phyloP scores from a whole-genome alignment of 164 flowering plant species.

The Tetracentron sinense region DNA sequence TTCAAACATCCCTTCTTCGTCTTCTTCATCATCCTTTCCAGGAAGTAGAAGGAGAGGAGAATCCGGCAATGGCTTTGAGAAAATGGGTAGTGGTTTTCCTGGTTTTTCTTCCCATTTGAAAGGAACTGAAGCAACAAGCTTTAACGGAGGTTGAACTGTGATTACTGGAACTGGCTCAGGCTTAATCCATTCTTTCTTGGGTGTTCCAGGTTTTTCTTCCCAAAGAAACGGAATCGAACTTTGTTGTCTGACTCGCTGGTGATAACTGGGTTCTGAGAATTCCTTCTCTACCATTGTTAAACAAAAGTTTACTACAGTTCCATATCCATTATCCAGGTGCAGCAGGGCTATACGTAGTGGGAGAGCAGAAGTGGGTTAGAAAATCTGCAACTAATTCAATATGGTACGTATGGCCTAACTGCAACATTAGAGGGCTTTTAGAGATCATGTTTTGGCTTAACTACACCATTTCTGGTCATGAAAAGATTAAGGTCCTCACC shows the following conservation, averaged over 20 bases:
- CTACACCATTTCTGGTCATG: no score
- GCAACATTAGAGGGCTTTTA: slow-evolving; percentile 15
- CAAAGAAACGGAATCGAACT: slow-evolving; percentile 74
- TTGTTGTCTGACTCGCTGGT: slow-evolving; percentile 33
- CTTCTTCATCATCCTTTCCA: slow-evolving; percentile 7
- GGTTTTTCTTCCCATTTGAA: slow-evolving; percentile 84
- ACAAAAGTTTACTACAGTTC: not conserved
- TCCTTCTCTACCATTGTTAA: slow-evolving; percentile 33
- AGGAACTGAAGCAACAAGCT: slow-evolving; percentile 62
- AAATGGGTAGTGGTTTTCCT: slow-evolving; percentile 48
- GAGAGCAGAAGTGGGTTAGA: slow-evolving; percentile 26
- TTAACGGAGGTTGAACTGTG: slow-evolving; percentile 23
- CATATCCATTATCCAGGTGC: not conserved
- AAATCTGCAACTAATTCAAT: slow-evolving; percentile 8
- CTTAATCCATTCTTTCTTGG: slow-evolving; percentile 70
- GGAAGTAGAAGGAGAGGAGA: slow-evolving; percentile 14
- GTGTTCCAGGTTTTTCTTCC: slow-evolving; percentile 81
- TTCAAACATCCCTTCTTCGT: slow-evolving; percentile 26
- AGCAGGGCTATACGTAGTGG: slow-evolving; percentile 10
- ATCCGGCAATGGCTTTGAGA: slow-evolving; percentile 12
- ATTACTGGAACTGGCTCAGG: slow-evolving; percentile 19
- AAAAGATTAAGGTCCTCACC: no score
- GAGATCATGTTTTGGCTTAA: no score
- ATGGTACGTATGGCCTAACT: slow-evolving; percentile 18
- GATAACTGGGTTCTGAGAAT: not conserved